A percentile compares a stretch with the other conserved stretches of the same genome.
Evolutionary conservation across 148 eudicot genomes (phyloP).

Genomic region (Amaranthus palmeri): DNA sequence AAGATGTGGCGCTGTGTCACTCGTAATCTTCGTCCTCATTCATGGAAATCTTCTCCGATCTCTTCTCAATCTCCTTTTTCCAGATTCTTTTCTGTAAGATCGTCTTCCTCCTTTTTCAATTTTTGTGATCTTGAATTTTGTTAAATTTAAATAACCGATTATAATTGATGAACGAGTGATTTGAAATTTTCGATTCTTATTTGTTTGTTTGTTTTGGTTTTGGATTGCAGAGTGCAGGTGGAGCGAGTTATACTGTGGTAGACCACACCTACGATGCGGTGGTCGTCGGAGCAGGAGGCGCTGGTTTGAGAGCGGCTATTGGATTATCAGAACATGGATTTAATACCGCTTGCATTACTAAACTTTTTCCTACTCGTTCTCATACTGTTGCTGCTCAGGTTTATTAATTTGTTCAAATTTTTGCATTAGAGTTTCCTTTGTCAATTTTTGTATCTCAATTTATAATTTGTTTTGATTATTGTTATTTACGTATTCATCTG

Average conservation of each 20-base stretch:
- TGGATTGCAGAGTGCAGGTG: slow-evolving; percentile 21
- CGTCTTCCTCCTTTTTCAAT: background rate
- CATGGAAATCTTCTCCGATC: slow-evolving; percentile 31
- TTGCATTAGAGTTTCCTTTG: background rate
- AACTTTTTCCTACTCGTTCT: slow-evolving; percentile 96
- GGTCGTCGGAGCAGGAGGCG: slow-evolving; percentile 97
- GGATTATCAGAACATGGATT: slow-evolving; percentile 98
- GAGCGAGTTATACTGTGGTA: slow-evolving; percentile 65
- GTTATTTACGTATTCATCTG: too few relatives aligned
- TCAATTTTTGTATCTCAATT: background rate
- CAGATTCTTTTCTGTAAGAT: slow-evolving; percentile 64
- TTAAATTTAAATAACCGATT: background rate
- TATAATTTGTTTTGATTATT: background rate
- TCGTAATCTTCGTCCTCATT: slow-evolving; percentile 46
- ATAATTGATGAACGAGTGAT: background rate
- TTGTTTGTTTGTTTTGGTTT: background rate
- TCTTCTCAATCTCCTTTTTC: slow-evolving; percentile 28
- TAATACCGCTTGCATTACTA: slow-evolving; percentile 94
- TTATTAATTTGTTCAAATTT: background rate
- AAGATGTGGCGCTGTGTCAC: slow-evolving; percentile 83
- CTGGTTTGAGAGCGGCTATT: slow-evolving; percentile 94
- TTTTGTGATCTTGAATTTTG: too few relatives aligned
- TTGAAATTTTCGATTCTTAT: background rate
- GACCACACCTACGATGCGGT: slow-evolving; percentile 98
- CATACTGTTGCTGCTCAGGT: slow-evolving; percentile 99